A percentile compares a stretch with the other conserved stretches of the same genome.
Conservation (phyloP, 1,139 yeast genomes). For the Hanseniaspora gamundiae region DNA sequence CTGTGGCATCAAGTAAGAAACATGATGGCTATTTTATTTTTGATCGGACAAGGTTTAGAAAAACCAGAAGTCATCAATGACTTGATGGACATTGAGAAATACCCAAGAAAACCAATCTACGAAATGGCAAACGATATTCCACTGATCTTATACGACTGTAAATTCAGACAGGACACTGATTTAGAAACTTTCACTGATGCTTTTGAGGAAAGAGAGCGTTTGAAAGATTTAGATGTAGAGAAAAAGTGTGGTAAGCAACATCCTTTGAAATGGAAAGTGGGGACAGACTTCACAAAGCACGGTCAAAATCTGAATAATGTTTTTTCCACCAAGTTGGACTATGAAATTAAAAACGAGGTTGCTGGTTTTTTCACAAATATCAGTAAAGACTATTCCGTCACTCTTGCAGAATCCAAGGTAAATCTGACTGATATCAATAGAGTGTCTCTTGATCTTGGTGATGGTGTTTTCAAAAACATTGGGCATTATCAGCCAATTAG, state of each 20-base stretch:
- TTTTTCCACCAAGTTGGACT: constrained; percentile 24
- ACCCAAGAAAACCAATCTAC: constrained; percentile 65
- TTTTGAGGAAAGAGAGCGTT: constrained; percentile 5
- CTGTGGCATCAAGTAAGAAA: constrained; percentile 98
- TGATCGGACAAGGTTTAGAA: constrained; percentile 74
- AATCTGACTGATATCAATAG: constrained; percentile 23
- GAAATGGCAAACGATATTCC: constrained; percentile 94
- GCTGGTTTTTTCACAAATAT: constrained; percentile 16
- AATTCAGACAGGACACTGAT: constrained; percentile 29
- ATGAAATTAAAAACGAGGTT: constrained; percentile 26
- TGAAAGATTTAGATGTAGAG: constrained; percentile 13
- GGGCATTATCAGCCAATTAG: constrained; percentile 46
- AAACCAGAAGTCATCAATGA: constrained; percentile 41
- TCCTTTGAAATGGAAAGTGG: background rate
- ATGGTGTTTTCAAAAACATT: constrained; percentile 53
- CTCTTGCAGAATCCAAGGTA: constrained; percentile 9
- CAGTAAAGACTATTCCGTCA: constrained; percentile 13
- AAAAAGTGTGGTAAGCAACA: background rate
- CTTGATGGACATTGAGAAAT: constrained; percentile 44
- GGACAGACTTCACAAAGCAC: background rate
- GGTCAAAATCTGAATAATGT: constrained; percentile 13
- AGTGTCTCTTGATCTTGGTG: constrained; percentile 45
- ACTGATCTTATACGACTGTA: constrained; percentile 75
- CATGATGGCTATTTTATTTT: constrained; percentile 74
- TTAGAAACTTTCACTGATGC: constrained; percentile 2